Base-by-base conservation (phyloP, 1,284 basidiomycete species). In the Schizophyllum commune region DNA sequence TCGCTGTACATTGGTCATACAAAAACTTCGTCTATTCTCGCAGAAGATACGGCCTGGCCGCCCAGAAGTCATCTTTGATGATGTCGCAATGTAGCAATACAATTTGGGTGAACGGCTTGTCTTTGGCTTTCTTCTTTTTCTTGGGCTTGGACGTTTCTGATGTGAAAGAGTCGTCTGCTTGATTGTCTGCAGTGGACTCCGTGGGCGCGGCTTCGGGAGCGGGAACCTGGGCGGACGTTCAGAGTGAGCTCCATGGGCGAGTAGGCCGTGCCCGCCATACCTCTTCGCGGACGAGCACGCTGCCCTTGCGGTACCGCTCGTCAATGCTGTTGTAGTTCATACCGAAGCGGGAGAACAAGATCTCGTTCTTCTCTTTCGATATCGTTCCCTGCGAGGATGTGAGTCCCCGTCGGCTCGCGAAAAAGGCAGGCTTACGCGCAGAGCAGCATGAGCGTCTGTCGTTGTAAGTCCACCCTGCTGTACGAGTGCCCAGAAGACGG, bases 401-500 rank as follows among this genome's bases (percentile, higher is more conserved):
- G n/a, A n/a, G n/a, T n/a, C n/a, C n/a, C n/a, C n/a, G n/a, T n/a
- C n/a, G n/a, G n/a, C n/a, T n/a, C n/a, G n/a, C n/a, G n/a, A n/a
- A n/a, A n/a, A n/a, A n/a, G n/a, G n/a, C n/a, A n/a, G n/a, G n/a
- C 72, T 57, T 61, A 91, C 93, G 69, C 81, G 80, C 4, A 96
- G 79, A 1, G 83, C 83, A 34, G 86, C 84, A 70, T 98, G 93
- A 0, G 96, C 96, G 66, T 97, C 84, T 3, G 85, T 81, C 1
- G 90, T 87, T 0, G 85, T 88, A 70, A 89, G 77, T 0, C 87
- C 89, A 7, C 87, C 91, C 67, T 89, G 80, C 53, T 91, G 85
- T 0, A 98, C 86, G 8, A 99, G 80, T 0, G 95, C 91, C 97
- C 96, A 99, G 72, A 98, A 99, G 0, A 80, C 79, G 0, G 97